Base-by-base conservation (phyloP, 345 rosid species). In the Dovyalis caffra region DNA sequence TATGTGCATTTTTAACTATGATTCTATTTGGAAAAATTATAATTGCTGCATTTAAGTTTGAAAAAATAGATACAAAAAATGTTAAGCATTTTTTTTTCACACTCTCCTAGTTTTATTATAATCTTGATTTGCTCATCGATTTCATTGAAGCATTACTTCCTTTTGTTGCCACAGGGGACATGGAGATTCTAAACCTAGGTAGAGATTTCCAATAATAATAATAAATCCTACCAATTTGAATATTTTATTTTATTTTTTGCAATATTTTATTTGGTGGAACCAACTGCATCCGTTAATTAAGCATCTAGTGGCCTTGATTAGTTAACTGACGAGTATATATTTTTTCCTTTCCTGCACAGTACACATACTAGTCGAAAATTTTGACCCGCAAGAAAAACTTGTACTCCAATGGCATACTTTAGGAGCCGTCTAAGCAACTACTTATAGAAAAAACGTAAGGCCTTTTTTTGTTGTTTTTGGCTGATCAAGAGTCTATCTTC, bases 171-270 rank as follows among this genome's bases (percentile, higher is more conserved):
- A 43, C 49, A 16, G 1, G 18, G 4, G 49, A 43, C 4, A 14
- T 2, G 16, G 5, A 43, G 45, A 40, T 40, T 40, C 45, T 11
- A 11, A 11, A 10, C 14, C 45, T 0, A 40, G 18, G 4, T 14
- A 2, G 16, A 43, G 49, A 2, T 14, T 4, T 3, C 49, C 20
- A 11, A 3, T 11, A 4, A 12, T 10, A 1, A 7, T 10, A 33
- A 33, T 3, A 74, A 65, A 56, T 68, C 69, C 79, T 47, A 69
- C 57, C 43, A 23, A 2, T 28, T 23, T 35, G 57, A 68, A 69
- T 60, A 60, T 40, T 74, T 61, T n/a, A n/a, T n/a, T n/a, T n/a
- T n/a, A n/a, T 60, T 53, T 53, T 6, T 26, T 60, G 26, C 53
- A 25, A 23, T 3, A 62, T 2, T 26, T 35, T n/a, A 73, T 2